These are phyloP conservation scores for Botryobasidium botryosum DNA, from an alignment of 768 basidiomycete genomes.

Conservation along the genomic window DNA sequence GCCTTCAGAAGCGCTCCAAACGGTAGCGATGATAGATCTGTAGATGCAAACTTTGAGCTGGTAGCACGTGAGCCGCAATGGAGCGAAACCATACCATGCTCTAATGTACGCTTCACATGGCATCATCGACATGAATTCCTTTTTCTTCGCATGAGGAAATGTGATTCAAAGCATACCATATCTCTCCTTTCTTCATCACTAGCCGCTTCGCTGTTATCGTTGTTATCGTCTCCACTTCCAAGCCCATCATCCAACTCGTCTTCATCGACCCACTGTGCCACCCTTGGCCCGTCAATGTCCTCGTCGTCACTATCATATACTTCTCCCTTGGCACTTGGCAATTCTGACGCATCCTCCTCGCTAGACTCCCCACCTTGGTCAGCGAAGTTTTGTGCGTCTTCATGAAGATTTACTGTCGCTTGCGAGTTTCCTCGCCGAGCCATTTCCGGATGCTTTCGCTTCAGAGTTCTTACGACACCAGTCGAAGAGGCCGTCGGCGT, in stretches of 20 bases:
- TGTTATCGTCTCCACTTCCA: conserved; percentile 9
- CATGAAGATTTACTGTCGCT: too few species aligned
- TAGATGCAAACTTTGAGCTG: not conserved
- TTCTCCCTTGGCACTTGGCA: too few species aligned
- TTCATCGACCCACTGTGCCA: conserved; percentile 33
- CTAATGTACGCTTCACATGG: not conserved
- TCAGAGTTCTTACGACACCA: too few species aligned
- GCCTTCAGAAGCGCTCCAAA: conserved; percentile 49
- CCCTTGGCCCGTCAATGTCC: not conserved
- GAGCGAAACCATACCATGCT: not conserved
- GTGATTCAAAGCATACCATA: conserved; percentile 1
- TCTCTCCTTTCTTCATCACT: not conserved
- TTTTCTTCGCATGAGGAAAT: conserved; percentile 11
- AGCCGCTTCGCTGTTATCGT: not conserved
- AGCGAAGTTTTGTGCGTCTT: too few species aligned
- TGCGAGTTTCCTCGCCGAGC: too few species aligned
- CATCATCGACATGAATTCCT: conserved; percentile 3
- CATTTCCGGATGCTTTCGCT: too few species aligned
- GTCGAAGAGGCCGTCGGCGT: too few species aligned
- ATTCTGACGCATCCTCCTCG: too few species aligned
- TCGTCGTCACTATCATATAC: not conserved
- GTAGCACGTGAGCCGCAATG: not conserved
- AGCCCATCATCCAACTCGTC: conserved; percentile 15
- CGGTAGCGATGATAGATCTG: conserved; percentile 44
- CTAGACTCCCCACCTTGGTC: too few species aligned